Evolutionary conservation across 2,329 filamentous ascomycete genomes (phyloP), one percentile per base, ranked within the genome.

Genomic region (Pyricularia grisea): DNA sequence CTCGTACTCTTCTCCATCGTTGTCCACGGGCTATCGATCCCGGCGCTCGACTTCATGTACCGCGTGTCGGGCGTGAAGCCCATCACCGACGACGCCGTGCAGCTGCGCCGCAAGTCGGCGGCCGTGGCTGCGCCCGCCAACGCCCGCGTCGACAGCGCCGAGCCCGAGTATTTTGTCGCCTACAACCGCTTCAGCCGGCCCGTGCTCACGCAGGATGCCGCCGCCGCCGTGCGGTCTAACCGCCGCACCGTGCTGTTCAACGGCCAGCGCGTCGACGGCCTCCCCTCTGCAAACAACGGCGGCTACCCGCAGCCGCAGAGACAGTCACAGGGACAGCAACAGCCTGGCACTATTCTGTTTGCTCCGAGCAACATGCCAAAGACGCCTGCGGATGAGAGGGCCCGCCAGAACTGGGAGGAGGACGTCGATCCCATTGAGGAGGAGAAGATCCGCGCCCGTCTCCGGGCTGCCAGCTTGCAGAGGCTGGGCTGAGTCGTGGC

Each of bases 171-270:
- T 4, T 82, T 83, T 67, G 78, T 83, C 50, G 80, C 80, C 0
- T 83, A 82, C 72, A 84, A 84, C 72, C 80, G 83, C 65, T 84
- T 84, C 75, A 82, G 78, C 17, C 75, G 80, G 9, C 80, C 81
- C 23, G 71, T 74, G 0, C 76, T 76, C 55, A 55, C 42, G 5
- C 42, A 36, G 33, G 42, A 50, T 17, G 42, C 42, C 42, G 17
- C 14, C 17, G 42, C 42, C 42, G 42, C 42, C 14, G 42, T n/a
- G 3, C 42, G 42, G 4, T n/a, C 17, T 17, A 42, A 67, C 65
- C 65, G 65, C 65, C 20, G 65, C n/a, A 67, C 65, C 33, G 65
- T 67, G 20, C n/a, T 67, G 31, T 30, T 55, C n/a, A 42, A 55
- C 33, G 65, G 71, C 72, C 71, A 74, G 63, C 68, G 70, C n/a